Base-by-base conservation (phyloP, 192 early-diverging fungal species). In the Pecoramyces ruminantium region DNA sequence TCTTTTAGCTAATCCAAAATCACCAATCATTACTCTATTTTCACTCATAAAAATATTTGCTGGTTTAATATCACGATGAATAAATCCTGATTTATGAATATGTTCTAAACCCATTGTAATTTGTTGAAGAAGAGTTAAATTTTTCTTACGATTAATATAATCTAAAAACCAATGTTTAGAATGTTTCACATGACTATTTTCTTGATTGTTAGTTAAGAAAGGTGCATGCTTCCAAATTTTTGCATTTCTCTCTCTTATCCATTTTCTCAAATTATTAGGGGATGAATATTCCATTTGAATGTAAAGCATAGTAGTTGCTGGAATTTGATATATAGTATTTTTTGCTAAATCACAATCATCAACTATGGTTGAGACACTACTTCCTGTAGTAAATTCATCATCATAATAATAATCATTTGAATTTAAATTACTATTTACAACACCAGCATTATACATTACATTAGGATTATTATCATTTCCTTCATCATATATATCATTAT, bases 41-140 rank as follows among this genome's bases (percentile, higher is more conserved):
- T 67, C 51, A 67, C 25, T 67, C 21, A 67, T 67, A 67, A 67
- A 67, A 87, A 92, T 90, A 79, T 93, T 93, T 79, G 90, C 87
- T 9, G 91, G 92, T 80, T 93, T 94, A 29, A 95, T 78, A 79
- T 94, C 93, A 29, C 93, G 86, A 82, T 95, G 94, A 77, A 94
- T 93, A 83, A 89, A 89, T 17, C 90, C 91, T 81, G 90, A 87
- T 17, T 82, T 85, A 82, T 95, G 94, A 28, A 95, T 88, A 79
- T 93, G 91, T 9, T 83, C 89, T 28, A 97, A 87, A 21, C 94
- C 95, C 79, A 5, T 4, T 8, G 51, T 67, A n/a, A 67, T 67
- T 67, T 67, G 51, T 25, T 25, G 25, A n/a, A 67, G 25, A 2
- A 67, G 4, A 11, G 21, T 67, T n/a, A 67, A 67, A 67, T 67